Evolutionary conservation across 768 basidiomycete species (phyloP).

Genomic region (Russula lepida): DNA sequence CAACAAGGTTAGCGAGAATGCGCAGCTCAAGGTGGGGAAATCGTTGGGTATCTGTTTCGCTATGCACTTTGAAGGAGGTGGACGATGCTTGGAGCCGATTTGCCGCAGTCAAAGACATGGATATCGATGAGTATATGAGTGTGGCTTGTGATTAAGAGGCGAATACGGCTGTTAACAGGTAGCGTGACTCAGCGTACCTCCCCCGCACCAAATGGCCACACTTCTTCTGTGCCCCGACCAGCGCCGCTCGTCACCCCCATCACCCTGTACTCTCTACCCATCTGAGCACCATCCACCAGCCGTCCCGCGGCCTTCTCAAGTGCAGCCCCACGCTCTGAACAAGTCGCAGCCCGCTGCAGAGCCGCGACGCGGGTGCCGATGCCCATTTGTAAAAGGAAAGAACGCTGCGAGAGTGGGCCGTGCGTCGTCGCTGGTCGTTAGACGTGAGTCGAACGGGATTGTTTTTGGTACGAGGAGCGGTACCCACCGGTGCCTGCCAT

Average conservation of each 20-base stretch:
- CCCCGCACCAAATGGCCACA: not conserved
- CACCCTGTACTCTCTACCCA: slow-evolving; percentile 85
- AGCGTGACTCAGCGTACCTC: too few species aligned
- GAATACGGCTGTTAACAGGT: too few species aligned
- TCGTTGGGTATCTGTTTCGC: too few species aligned
- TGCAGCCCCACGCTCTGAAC: slow-evolving; percentile 41
- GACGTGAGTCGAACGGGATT: not conserved
- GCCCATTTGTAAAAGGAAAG: slow-evolving; percentile 76
- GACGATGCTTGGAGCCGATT: too few species aligned
- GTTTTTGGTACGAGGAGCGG: not conserved
- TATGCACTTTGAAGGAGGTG: too few species aligned
- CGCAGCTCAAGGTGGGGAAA: too few species aligned
- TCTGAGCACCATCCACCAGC: slow-evolving; percentile 70
- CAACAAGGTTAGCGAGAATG: too few species aligned
- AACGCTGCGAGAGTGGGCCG: slow-evolving; percentile 66
- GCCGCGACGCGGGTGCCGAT: slow-evolving; percentile 54
- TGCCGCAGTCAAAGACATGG: too few species aligned
- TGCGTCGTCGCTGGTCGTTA: slow-evolving; percentile 35
- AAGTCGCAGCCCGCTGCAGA: slow-evolving; percentile 44
- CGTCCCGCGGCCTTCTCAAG: slow-evolving; percentile 56
- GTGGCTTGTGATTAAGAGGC: too few species aligned
- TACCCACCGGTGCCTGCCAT: slow-evolving; percentile 53
- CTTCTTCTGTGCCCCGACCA: not conserved
- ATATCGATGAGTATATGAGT: too few species aligned
- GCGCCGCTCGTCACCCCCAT: slow-evolving; percentile 43